phyloP scores from a whole-genome alignment of 2,329 filamentous ascomycete genomes.

The Byssothecium circinans region DNA sequence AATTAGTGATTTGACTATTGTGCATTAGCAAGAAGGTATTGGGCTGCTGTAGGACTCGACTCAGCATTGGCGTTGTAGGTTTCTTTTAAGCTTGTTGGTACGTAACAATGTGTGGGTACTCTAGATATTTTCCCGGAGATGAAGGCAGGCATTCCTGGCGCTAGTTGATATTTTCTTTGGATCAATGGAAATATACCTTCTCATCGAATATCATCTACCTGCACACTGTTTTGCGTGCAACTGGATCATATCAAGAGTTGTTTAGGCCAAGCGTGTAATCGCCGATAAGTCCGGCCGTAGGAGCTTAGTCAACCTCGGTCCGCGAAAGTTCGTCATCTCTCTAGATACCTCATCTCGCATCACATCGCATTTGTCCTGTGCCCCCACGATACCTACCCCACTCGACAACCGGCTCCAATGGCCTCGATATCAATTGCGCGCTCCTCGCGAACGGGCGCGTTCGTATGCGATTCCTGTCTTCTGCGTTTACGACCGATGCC shows the following conservation, averaged over 20 bases:
- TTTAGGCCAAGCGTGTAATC: not conserved
- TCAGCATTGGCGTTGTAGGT: constrained; percentile 1
- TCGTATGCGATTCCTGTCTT: not conserved
- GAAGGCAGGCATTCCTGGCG: not conserved
- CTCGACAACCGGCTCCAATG: not conserved
- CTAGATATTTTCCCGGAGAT: not conserved
- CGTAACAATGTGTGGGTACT: not conserved
- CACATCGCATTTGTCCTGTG: not conserved
- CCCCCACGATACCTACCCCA: not conserved
- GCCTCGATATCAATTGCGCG: not conserved
- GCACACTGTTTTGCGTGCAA: too few relatives aligned
- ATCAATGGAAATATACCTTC: not conserved
- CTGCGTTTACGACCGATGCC: not conserved
- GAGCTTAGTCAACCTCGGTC: too few relatives aligned
- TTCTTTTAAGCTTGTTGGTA: not conserved
- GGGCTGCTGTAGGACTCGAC: not conserved
- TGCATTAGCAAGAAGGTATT: not conserved
- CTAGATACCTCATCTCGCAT: too few relatives aligned
- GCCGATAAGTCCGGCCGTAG: too few relatives aligned
- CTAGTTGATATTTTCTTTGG: not conserved
- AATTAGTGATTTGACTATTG: not conserved
- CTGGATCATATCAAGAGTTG: not conserved
- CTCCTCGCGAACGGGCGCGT: not conserved
- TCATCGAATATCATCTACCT: too few relatives aligned
- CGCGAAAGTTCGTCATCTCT: too few relatives aligned